Base-by-base conservation (phyloP, 371 early-diverging fungal species). In the Haplosporangium sp. region DNA sequence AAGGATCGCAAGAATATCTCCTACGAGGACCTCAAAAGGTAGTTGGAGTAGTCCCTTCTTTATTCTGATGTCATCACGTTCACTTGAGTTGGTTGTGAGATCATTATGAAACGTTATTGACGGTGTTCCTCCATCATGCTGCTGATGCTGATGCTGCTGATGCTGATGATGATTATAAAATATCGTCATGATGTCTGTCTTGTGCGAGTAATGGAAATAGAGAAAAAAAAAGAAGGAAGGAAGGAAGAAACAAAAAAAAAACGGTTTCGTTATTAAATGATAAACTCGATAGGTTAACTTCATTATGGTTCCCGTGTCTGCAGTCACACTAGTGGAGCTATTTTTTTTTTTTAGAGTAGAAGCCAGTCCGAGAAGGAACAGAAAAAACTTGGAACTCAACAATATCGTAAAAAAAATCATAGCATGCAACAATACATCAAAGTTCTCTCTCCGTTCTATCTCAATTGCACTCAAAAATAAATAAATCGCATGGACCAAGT, bases 1-100 rank as follows among this genome's bases (percentile, higher is more conserved):
- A 7, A 81, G 61, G 19, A 52, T 65, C 1, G 69, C 66, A 2
- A 81, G 50, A 40, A 81, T 62, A 45, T 72, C 58, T 8, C 82
- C 75, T 2, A 65, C 82, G 0, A 81, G 50, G 40, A 81, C 69
- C 47, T 81, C 82, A 38, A 74, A 69, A 0, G 75, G 82, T 6
- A 81, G 60, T 2, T 61, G 61, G 19, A 62, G 27, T 17, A 81
- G 7, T 17, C 5, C 11, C 9, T 19, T 48, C 39, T 45, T 27
- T 38, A 8, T 1, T 44, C 17, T 60, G 47, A 55, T 55, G 55
- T 55, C 34, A 19, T 9, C 27, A 27, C 27, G 27, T 13, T 55
- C 55, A 3, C 6, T 27, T 27, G 55, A 5, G n/a, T n/a, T 52
- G 17, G 19, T 52, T 52, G 52, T 52, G n/a, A 13, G 8, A 44